Percentiles rank a stretch among this genome's conserved stretches.
Evolutionary conservation across 768 basidiomycete species (phyloP).

Genomic region (Auricularia sp.): DNA sequence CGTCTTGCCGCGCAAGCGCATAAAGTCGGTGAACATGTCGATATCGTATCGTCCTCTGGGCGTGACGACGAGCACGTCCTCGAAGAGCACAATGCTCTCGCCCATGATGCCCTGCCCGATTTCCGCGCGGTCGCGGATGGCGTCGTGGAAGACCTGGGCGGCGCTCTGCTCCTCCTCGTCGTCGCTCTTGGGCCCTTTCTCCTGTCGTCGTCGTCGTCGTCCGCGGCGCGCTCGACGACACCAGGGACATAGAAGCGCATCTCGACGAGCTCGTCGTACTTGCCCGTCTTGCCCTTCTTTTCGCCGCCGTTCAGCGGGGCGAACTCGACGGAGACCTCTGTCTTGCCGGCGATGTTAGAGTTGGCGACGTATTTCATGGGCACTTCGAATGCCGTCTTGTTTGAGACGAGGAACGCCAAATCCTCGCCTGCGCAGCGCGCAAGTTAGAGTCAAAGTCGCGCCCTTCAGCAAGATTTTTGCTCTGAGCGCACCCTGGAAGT

Average conservation of each 20-base stretch:
- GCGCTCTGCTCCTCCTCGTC: constrained; percentile 80
- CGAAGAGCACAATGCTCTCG: constrained; percentile 87
- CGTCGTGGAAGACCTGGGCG: constrained; percentile 93
- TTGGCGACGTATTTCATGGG: constrained; percentile 83
- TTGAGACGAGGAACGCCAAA: constrained; percentile 81
- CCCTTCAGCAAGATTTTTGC: not conserved
- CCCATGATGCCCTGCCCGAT: constrained; percentile 78
- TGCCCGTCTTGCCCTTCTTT: constrained; percentile 34
- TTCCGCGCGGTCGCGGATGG: constrained; percentile 92
- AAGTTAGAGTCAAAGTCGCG: constrained; percentile 4
- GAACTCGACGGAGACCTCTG: constrained; percentile 99
- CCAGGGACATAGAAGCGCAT: constrained; percentile 96
- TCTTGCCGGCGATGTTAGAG: constrained; percentile 94
- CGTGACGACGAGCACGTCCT: constrained; percentile 88
- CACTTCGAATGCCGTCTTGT: constrained; percentile 81
- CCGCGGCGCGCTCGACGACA: constrained; percentile 45
- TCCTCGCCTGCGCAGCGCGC: constrained; percentile 59
- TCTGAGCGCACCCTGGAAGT: constrained; percentile 70
- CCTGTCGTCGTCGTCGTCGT: constrained; percentile 31
- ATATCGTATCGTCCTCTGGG: constrained; percentile 96
- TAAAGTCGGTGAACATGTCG: constrained; percentile 93
- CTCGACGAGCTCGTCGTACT: constrained; percentile 82
- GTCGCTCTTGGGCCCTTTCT: constrained; percentile 46
- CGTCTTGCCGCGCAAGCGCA: constrained; percentile 94
- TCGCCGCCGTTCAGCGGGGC: constrained; percentile 37